Evolutionary conservation across 345 rosid species (phyloP).

Genomic region (Trapa incisa): DNA sequence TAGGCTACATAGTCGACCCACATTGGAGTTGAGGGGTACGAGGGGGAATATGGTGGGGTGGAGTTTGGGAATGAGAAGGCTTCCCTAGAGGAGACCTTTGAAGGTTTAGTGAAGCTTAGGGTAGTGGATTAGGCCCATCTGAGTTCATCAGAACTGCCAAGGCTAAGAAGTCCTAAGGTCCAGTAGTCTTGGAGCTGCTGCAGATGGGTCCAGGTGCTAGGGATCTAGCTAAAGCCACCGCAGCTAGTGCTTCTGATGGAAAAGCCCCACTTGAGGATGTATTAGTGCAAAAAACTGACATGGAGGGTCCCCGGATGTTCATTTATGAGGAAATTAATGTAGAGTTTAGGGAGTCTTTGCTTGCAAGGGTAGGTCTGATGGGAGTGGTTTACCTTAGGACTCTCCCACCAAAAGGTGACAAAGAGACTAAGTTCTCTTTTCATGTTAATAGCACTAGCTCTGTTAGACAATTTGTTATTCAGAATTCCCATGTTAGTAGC

Average conservation of each 20-base stretch:
- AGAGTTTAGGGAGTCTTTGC: no score
- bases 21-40: constrained; percentile 78
- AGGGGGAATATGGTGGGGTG: constrained; percentile 26
- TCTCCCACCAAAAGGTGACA: constrained; percentile 66
- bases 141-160: constrained; percentile 78
- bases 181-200: constrained; percentile 75
- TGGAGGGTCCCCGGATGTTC: no score
- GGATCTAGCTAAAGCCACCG: no score
- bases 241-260: no score
- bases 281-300: no score
- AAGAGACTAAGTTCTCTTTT: constrained; percentile 87
- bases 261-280: no score
- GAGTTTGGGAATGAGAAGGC: constrained; percentile 84
- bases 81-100: constrained; percentile 84
- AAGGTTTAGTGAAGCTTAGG: constrained; percentile 85
- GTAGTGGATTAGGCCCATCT: constrained; percentile 93
- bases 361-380: no score
- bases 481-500: constrained; percentile 65
- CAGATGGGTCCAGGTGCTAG: no score
- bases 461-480: constrained; percentile 71
- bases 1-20: constrained; percentile 92
- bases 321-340: no score
- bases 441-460: constrained; percentile 59
- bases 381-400: constrained; percentile 41
- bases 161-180: constrained; percentile 64